A percentile compares a stretch with the other conserved stretches of the same genome.
phyloP scores from a whole-genome alignment of 73 alveolate genomes.

The Paramecium biaurelia region DNA sequence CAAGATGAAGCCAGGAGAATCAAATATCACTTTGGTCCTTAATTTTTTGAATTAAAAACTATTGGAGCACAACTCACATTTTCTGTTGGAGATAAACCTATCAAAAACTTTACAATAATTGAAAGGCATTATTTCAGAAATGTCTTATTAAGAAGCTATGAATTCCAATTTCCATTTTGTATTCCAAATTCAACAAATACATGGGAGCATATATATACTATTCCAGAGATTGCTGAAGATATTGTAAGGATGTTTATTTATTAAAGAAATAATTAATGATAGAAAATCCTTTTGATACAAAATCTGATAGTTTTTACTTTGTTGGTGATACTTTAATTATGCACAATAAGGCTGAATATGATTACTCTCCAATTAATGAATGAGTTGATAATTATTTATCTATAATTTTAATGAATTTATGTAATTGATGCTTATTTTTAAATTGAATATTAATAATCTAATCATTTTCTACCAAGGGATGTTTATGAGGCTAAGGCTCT shows the following conservation, averaged over 20 bases:
- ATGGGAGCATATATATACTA: constrained; percentile 93
- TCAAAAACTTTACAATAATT: constrained; percentile 86
- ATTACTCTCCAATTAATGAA: constrained; percentile 72
- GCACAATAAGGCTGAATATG: constrained; percentile 96
- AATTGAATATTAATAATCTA: background rate
- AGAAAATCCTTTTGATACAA: background rate
- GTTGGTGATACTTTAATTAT: constrained; percentile 92
- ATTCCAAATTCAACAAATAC: constrained; percentile 94
- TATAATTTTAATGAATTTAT: background rate
- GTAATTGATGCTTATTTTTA: background rate
- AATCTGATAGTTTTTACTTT: constrained; percentile 94
- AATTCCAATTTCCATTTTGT: constrained; percentile 89
- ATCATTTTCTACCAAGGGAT: constrained; percentile 47
- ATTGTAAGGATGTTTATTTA: background rate
- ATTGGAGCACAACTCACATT: constrained; percentile 82
- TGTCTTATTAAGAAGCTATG: constrained; percentile 77
- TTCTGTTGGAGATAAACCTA: constrained; percentile 79
- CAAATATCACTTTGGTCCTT: constrained; percentile 90
- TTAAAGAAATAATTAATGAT: constrained; percentile 53
- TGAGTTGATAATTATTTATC: background rate
- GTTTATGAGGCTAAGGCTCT: constrained; percentile 57
- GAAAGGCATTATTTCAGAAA: constrained; percentile 95
- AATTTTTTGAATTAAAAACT: constrained; percentile 77
- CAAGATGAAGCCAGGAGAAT: constrained; percentile 83
- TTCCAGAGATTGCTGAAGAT: constrained; percentile 67